phyloP scores from a whole-genome alignment of 768 basidiomycete genomes.

The Pulveroboletus sp. region DNA sequence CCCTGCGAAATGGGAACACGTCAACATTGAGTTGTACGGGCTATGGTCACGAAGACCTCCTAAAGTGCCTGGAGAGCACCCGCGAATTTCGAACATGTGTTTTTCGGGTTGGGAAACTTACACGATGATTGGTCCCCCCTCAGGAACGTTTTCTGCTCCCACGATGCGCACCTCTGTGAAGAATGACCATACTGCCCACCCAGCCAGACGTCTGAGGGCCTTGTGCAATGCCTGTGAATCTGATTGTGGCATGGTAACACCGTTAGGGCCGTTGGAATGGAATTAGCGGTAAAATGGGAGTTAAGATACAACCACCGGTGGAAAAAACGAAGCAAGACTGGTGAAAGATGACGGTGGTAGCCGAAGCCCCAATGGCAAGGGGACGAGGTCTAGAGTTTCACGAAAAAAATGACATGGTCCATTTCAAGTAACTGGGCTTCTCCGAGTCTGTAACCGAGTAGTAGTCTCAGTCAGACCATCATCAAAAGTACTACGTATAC shows the following conservation, averaged over 20 bases:
- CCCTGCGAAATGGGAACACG: constrained; percentile 38
- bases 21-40: constrained; percentile 10
- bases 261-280: constrained; percentile 1
- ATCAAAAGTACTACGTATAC: no score
- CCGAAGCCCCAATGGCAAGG: neutral
- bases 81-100: constrained; percentile 1
- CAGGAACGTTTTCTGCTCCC: constrained; percentile 84
- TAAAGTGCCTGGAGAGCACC: neutral
- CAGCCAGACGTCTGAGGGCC: constrained; percentile 65
- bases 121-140: constrained; percentile 89
- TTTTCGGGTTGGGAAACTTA: constrained; percentile 39
- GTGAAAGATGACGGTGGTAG: neutral
- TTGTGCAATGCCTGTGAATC: constrained; percentile 54
- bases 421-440: constrained; percentile 4
- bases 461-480: no score
- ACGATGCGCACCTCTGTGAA: constrained; percentile 85
- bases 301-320: constrained; percentile 11
- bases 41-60: neutral
- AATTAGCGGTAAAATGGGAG: constrained; percentile 5
- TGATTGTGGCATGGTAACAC: constrained; percentile 26
- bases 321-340: neutral
- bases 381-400: neutral
- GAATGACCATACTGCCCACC: constrained; percentile 77
- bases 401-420: neutral
- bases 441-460: neutral